phyloP scores from a whole-genome alignment of 2,329 filamentous ascomycete genomes.

The Neonectria coccinea region DNA sequence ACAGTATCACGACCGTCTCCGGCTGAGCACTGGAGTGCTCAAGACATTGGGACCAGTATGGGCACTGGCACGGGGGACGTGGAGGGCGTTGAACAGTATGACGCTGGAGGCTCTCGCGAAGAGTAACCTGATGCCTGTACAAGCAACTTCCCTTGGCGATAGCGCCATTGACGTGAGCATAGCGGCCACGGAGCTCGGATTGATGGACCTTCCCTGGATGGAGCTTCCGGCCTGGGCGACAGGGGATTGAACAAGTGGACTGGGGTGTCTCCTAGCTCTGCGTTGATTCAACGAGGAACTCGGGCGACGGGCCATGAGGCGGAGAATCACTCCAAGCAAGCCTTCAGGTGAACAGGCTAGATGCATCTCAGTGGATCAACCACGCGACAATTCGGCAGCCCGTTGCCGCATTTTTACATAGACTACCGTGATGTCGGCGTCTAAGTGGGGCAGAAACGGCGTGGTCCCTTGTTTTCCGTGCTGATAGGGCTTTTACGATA shows the following conservation, averaged over 20 bases:
- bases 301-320: neutral
- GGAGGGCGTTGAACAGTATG: neutral
- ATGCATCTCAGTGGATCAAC: constrained; percentile 6
- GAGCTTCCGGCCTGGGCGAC: neutral
- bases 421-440: neutral
- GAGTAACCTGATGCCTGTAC: neutral
- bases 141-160: neutral
- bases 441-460: constrained; percentile 3
- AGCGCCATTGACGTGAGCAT: neutral
- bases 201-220: constrained; percentile 1
- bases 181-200: neutral
- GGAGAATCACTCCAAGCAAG: neutral
- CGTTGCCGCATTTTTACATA: neutral
- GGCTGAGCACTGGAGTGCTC: neutral
- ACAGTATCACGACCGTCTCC: neutral
- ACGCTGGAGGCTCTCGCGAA: neutral
- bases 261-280: neutral
- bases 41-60: neutral
- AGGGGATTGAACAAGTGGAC: neutral
- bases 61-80: neutral
- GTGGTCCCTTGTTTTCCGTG: neutral
- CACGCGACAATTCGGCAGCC: constrained; percentile 4
- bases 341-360: neutral
- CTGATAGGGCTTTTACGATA: neutral
- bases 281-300: neutral